Percentiles rank a stretch among this genome's conserved stretches.
Conservation (phyloP, 257 asterid species). For the Prunella vulgaris region DNA sequence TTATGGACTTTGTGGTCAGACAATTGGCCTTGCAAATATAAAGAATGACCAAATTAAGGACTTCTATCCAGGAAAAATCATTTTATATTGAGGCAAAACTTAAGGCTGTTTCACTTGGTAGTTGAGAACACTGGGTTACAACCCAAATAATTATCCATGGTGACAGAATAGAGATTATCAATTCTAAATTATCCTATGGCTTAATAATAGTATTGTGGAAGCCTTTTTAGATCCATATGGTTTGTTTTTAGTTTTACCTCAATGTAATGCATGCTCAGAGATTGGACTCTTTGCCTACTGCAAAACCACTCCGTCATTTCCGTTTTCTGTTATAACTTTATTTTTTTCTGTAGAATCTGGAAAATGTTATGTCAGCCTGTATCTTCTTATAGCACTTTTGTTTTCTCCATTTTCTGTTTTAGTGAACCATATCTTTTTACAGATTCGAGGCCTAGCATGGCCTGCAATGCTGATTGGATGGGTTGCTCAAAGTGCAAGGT, state of each 20-base stretch:
- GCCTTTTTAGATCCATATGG: neutral
- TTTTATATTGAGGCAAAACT: neutral
- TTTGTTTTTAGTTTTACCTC: neutral
- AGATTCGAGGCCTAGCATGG: constrained; percentile 98
- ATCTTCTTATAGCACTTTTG: neutral
- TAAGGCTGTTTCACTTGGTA: neutral
- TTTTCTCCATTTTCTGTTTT: neutral
- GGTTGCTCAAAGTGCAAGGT: constrained; percentile 99
- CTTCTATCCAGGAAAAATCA: neutral
- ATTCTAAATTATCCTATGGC: neutral
- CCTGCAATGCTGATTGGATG: constrained; percentile 94
- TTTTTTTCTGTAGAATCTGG: neutral
- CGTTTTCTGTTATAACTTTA: neutral
- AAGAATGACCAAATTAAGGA: neutral
- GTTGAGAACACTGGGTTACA: neutral
- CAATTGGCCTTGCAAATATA: neutral
- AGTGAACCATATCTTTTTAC: constrained; percentile 24
- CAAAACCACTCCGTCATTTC: neutral
- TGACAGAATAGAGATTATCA: neutral
- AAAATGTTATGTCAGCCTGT: neutral
- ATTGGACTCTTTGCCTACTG: neutral
- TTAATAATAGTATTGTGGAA: constrained; percentile 2
- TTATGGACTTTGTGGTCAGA: neutral
- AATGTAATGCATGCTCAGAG: constrained; percentile 15
- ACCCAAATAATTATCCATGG: neutral